These are phyloP conservation scores for Graphilbum ipis-grandicollis DNA, from an alignment of 2,329 filamentous ascomycete species.

Conservation along the genomic window DNA sequence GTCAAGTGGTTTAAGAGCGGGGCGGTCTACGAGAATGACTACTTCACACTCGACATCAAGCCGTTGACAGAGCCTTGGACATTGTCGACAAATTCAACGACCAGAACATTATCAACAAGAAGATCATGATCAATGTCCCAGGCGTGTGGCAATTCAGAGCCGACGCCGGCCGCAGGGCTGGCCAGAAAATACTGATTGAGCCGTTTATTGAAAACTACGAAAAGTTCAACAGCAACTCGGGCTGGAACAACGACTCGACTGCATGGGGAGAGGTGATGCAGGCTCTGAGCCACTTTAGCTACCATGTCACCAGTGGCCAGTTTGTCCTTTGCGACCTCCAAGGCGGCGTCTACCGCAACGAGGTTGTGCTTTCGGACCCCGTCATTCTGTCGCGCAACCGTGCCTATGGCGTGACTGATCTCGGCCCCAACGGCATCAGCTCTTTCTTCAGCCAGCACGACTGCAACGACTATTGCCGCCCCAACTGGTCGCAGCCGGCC, in stretches of 20 bases:
- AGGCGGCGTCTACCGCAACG: too few species aligned
- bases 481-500: slow-evolving; percentile 10
- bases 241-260: slow-evolving; percentile 16
- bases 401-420: too few species aligned
- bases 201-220: slow-evolving; percentile 22
- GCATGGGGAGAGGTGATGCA: slow-evolving; percentile 21
- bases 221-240: slow-evolving; percentile 26
- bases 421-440: too few species aligned
- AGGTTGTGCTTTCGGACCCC: too few species aligned
- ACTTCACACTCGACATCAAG: too few species aligned
- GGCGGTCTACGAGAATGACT: too few species aligned
- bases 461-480: slow-evolving; percentile 17
- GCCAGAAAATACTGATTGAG: slow-evolving; percentile 15
- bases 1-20: too few species aligned
- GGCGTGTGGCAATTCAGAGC: slow-evolving; percentile 14
- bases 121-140: slow-evolving; percentile 19
- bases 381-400: too few species aligned
- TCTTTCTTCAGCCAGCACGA: slow-evolving; percentile 17
- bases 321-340: too few species aligned
- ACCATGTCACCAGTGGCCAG: too few species aligned
- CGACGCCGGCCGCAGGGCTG: slow-evolving; percentile 3
- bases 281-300: slow-evolving; percentile 25
- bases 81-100: slow-evolving; percentile 16
- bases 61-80: too few species aligned
- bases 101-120: slow-evolving; percentile 18